A percentile compares a stretch with the other conserved stretches of the same genome.
These are phyloP conservation scores for Saccharomyces pastorianus DNA, from an alignment of 1,139 yeast genomes.

Conservation along the genomic window DNA sequence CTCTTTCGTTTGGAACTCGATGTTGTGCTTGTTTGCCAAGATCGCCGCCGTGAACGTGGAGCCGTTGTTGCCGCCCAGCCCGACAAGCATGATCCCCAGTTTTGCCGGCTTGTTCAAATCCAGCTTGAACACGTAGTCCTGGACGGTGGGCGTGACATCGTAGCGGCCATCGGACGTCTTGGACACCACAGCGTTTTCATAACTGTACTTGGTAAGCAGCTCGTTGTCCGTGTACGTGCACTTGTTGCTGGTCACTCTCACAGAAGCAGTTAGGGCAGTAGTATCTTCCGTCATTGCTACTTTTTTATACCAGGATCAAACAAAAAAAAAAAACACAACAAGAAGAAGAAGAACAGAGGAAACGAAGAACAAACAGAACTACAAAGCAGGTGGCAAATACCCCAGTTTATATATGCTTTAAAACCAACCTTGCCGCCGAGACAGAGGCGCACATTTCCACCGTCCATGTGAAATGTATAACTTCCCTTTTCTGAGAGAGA, in stretches of 20 bases:
- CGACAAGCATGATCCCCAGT: conserved; percentile 84
- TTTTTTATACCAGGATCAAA: background rate
- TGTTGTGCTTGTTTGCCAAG: conserved; percentile 73
- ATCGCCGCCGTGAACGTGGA: conserved; percentile 80
- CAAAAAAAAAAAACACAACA: background rate
- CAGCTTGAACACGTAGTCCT: conserved; percentile 78
- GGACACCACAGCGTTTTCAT: conserved; percentile 53
- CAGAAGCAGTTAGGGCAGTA: conserved; percentile 22
- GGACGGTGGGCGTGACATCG: conserved; percentile 61
- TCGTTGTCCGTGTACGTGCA: conserved; percentile 49
- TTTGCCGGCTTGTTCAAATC: conserved; percentile 68
- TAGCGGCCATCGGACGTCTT: conserved; percentile 23
- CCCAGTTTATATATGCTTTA: background rate
- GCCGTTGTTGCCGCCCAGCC: conserved; percentile 96
- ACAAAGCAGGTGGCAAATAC: background rate
- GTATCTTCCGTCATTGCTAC: conserved; percentile 4
- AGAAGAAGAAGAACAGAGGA: background rate
- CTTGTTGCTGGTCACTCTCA: conserved; percentile 56
- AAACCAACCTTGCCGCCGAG: background rate
- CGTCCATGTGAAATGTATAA: background rate
- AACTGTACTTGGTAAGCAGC: conserved; percentile 62
- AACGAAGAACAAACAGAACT: background rate
- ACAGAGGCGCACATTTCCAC: background rate
- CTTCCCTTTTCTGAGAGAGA: background rate
- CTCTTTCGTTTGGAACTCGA: conserved; percentile 74